Evolutionary conservation across 2,329 filamentous ascomycete species (phyloP), one percentile per base, ranked within the genome.

Genomic region (Venturia asperata): DNA sequence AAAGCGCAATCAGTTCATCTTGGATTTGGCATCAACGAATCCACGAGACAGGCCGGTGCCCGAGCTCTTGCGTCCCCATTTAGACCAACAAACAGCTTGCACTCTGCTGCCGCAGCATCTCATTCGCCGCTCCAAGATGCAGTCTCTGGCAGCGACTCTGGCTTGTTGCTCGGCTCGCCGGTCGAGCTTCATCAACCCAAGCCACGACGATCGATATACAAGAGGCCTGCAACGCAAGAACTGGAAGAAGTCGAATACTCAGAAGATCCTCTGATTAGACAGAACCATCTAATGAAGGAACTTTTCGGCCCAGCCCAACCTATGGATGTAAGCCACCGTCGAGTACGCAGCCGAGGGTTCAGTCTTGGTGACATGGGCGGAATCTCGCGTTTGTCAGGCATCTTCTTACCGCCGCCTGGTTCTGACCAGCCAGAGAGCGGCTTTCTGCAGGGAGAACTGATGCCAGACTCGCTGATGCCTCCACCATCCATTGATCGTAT

Each of bases 321-420:
- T 15, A 27, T 60, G 1, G 80, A 84, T 66, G 77, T 78, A 11
- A 80, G 81, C 64, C 80, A 83, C 68, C 81, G 82, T 65, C 81
- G 83, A 39, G 80, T 85, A 42, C 81, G 85, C 49, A 85, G 81
- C 69, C 82, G 85, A 55, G 85, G 85, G 64, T 86, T 85, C 70
- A 87, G 84, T 60, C 78, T 83, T 30, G 82, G 84, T 62, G 82
- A 84, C 63, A 80, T 84, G 66, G 79, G 78, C 67, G 78, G 78
- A 37, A 77, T 80, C 63, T 80, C 77, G 69, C 74, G 78, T 63
- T 76, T 86, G 42, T 77, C 83, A 56, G 78, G 80, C 65, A 75
- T 86, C 4, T 85, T 86, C 70, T 81, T 79, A 4, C 82, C 82
- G 7, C 79, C 79, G 39, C 55, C n/a, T 37, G 73, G 74, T 68